Percentiles rank a stretch among this genome's conserved stretches.
phyloP scores from a whole-genome alignment of 164 flowering plant genomes.

The Piper longum region DNA sequence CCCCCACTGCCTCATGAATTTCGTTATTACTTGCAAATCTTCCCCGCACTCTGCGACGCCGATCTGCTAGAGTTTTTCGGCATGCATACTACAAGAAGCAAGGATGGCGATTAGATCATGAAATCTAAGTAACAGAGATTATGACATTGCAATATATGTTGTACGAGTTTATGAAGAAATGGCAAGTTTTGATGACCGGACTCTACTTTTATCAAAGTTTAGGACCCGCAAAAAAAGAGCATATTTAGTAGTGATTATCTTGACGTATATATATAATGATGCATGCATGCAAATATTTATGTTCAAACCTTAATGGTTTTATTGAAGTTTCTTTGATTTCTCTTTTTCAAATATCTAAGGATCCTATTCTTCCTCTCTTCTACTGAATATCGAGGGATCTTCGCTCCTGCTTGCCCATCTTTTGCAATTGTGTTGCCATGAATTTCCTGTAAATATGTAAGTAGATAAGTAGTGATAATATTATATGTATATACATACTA shows the following conservation, averaged over 20 bases:
- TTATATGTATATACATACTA: no score
- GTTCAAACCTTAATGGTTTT: constrained; percentile 67
- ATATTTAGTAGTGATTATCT: no score
- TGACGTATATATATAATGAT: no score
- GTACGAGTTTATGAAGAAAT: no score
- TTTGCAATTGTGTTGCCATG: constrained; percentile 13
- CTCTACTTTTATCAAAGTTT: no score
- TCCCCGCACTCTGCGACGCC: constrained; percentile 64
- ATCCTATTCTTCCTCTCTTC: constrained; percentile 77
- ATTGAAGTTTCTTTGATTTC: constrained; percentile 81
- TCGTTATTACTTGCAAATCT: constrained; percentile 75
- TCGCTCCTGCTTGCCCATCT: constrained; percentile 20
- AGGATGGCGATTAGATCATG: not conserved
- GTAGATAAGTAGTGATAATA: no score
- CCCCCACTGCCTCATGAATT: constrained; percentile 9
- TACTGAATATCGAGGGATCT: constrained; percentile 42
- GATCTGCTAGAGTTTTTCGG: constrained; percentile 74
- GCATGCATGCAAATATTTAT: no score
- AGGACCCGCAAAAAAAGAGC: no score
- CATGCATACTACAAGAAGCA: constrained; percentile 52
- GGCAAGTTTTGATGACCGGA: no score
- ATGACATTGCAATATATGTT: no score
- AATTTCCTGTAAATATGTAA: constrained; percentile 17
- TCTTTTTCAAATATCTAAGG: constrained; percentile 59
- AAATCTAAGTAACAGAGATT: no score